Percentiles rank a stretch among this genome's conserved stretches.
These are phyloP conservation scores for Monosporascus sp. DNA, from an alignment of 2,329 filamentous ascomycete species.

Conservation along the genomic window DNA sequence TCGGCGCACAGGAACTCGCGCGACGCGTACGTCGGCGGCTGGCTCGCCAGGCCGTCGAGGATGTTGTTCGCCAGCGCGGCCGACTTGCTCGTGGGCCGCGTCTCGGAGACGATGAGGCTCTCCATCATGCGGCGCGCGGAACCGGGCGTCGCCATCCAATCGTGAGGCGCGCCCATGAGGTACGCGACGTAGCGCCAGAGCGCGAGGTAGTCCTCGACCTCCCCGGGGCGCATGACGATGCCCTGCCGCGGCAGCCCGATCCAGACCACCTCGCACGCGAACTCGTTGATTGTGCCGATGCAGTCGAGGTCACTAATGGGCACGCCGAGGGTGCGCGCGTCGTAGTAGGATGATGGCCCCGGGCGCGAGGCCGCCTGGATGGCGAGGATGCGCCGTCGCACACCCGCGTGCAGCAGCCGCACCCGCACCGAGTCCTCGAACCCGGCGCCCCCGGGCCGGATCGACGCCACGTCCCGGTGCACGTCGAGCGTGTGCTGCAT, in stretches of 20 bases:
- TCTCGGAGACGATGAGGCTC: slow-evolving; percentile 58
- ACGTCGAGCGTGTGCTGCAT: slow-evolving; percentile 72
- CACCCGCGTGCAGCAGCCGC: slow-evolving; percentile 62
- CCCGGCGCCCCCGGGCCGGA: slow-evolving; percentile 63
- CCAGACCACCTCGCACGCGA: slow-evolving; percentile 64
- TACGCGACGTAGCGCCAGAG: slow-evolving; percentile 72
- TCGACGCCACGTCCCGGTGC: slow-evolving; percentile 55
- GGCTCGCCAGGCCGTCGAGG: slow-evolving; percentile 59
- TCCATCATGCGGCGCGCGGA: slow-evolving; percentile 62
- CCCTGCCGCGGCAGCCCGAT: slow-evolving; percentile 64
- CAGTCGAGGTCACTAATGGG: slow-evolving; percentile 74
- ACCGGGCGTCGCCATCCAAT: slow-evolving; percentile 49
- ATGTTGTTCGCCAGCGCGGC: slow-evolving; percentile 69
- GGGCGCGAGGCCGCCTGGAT: slow-evolving; percentile 50
- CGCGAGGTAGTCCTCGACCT: slow-evolving; percentile 65
- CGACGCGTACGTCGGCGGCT: slow-evolving; percentile 60
- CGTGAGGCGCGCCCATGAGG: slow-evolving; percentile 63
- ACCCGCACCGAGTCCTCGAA: slow-evolving; percentile 62
- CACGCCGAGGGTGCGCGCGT: slow-evolving; percentile 51
- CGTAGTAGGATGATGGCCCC: slow-evolving; percentile 47
- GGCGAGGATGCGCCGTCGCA: slow-evolving; percentile 52
- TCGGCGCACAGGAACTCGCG: slow-evolving; percentile 62
- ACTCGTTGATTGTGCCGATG: slow-evolving; percentile 65
- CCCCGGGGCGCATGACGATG: slow-evolving; percentile 55
- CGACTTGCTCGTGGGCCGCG: slow-evolving; percentile 58